Conservation (phyloP, 2,329 filamentous ascomycete species). For the Cercospora sp. region DNA sequence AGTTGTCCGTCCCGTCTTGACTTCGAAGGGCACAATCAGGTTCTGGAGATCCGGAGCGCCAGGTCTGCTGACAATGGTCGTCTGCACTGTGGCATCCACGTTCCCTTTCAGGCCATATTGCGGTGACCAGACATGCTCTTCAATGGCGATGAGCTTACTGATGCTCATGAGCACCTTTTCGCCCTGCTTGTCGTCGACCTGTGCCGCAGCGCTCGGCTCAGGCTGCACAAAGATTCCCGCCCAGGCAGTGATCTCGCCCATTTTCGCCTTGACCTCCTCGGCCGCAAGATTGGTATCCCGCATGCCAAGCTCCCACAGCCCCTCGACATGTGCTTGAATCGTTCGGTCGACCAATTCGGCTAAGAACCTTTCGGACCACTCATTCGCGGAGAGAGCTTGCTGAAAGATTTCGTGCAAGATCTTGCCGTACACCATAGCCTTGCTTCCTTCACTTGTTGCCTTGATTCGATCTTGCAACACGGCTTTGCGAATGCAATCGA, state of each 20-base stretch:
- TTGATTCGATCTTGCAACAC: constrained; percentile 95
- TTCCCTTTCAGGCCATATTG: constrained; percentile 98
- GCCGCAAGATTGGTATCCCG: constrained; percentile 66
- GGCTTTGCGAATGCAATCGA: constrained; percentile 84
- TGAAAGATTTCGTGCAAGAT: constrained; percentile 96
- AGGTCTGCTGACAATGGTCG: constrained; percentile 72
- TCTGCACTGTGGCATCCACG: constrained; percentile 93
- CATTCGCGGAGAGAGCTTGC: constrained; percentile 78
- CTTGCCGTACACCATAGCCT: constrained; percentile 85
- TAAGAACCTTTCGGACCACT: constrained; percentile 73
- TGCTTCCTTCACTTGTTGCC: constrained; percentile 75
- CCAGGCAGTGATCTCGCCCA: constrained; percentile 80
- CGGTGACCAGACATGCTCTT: constrained; percentile 97
- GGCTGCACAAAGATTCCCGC: constrained; percentile 75
- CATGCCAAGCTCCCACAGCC: constrained; percentile 83
- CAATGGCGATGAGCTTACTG: constrained; percentile 91
- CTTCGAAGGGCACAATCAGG: constrained; percentile 86
- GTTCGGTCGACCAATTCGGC: constrained; percentile 65
- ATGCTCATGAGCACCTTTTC: constrained; percentile 78
- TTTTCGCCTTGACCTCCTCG: constrained; percentile 79
- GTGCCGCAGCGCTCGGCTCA: constrained; percentile 68
- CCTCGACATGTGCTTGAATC: constrained; percentile 78
- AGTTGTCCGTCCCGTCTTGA: constrained; percentile 86
- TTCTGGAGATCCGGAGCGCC: constrained; percentile 50
- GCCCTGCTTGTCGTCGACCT: constrained; percentile 77